Evolutionary conservation across 352 stramenopile species (phyloP).

Genomic region (Phytophthora cryptogea): DNA sequence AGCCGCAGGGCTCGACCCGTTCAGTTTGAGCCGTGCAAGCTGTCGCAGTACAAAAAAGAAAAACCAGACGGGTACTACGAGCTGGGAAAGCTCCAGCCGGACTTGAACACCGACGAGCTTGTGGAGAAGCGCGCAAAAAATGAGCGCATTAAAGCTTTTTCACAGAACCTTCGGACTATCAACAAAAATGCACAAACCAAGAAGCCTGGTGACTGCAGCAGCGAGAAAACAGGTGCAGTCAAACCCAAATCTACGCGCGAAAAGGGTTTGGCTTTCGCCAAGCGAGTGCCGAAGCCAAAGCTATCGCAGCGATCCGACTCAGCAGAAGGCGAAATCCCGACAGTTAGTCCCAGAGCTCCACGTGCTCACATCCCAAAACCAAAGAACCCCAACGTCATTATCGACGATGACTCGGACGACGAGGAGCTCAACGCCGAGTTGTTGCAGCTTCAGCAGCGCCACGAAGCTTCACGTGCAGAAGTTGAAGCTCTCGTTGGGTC

Average conservation of each 20-base stretch:
- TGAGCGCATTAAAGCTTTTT: conserved; percentile 85
- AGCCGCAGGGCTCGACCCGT: conserved; percentile 71
- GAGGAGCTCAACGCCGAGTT: conserved; percentile 69
- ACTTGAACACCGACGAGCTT: conserved; percentile 81
- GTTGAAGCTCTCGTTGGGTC: conserved; percentile 72
- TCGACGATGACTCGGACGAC: conserved; percentile 65
- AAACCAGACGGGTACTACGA: conserved; percentile 87
- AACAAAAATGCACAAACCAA: conserved; percentile 64
- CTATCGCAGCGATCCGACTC: conserved; percentile 28
- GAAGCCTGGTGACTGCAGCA: conserved; percentile 27
- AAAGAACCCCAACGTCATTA: conserved; percentile 46
- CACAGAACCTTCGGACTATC: conserved; percentile 73
- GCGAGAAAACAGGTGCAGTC: conserved; percentile 16
- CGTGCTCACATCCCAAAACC: conserved; percentile 5
- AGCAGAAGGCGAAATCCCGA: conserved; percentile 21
- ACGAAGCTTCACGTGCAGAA: conserved; percentile 73
- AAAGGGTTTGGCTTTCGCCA: conserved; percentile 80
- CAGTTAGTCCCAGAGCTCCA: neutral
- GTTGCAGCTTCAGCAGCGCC: conserved; percentile 67
- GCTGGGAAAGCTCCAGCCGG: conserved; percentile 87
- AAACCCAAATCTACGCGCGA: conserved; percentile 70
- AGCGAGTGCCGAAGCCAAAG: conserved; percentile 78
- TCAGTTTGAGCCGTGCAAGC: conserved; percentile 84
- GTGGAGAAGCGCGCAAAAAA: conserved; percentile 81
- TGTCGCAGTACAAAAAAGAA: conserved; percentile 88